Evolutionary conservation across 2,329 filamentous ascomycete genomes (phyloP).

Genomic region (Penicillium sp.): DNA sequence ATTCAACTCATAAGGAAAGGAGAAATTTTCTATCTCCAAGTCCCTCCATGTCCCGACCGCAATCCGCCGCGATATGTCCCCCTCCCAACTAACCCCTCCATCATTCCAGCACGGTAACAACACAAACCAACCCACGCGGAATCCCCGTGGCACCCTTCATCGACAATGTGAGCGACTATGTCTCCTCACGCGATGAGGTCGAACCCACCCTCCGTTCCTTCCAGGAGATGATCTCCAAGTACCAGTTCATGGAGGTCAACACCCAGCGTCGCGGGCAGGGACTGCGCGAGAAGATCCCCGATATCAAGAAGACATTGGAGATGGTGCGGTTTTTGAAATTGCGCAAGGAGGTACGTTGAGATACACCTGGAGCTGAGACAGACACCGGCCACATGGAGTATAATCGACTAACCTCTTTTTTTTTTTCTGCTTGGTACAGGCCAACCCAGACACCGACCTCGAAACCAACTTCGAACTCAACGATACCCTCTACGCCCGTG

Average conservation of each 20-base stretch:
- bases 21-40: constrained; percentile 5
- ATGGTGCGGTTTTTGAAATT: constrained; percentile 85
- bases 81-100: constrained; percentile 30
- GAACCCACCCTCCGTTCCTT: constrained; percentile 54
- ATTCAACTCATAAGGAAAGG: neutral
- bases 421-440: constrained; percentile 20
- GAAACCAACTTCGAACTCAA: constrained; percentile 96
- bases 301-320: constrained; percentile 94
- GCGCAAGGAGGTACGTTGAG: constrained; percentile 67
- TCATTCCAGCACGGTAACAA: constrained; percentile 32
- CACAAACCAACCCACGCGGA: constrained; percentile 52
- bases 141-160: constrained; percentile 56
- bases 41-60: neutral
- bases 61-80: neutral
- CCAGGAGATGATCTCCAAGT: constrained; percentile 74
- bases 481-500: constrained; percentile 92
- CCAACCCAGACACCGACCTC: constrained; percentile 62
- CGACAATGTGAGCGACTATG: constrained; percentile 55
- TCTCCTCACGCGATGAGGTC: constrained; percentile 53
- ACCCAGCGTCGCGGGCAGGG: constrained; percentile 81
- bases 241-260: constrained; percentile 99
- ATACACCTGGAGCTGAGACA: neutral
- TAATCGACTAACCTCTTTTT: neutral
- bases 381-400: neutral
- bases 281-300: constrained; percentile 92